phyloP scores from a whole-genome alignment of 768 basidiomycete genomes.

The Trametes coccinea region DNA sequence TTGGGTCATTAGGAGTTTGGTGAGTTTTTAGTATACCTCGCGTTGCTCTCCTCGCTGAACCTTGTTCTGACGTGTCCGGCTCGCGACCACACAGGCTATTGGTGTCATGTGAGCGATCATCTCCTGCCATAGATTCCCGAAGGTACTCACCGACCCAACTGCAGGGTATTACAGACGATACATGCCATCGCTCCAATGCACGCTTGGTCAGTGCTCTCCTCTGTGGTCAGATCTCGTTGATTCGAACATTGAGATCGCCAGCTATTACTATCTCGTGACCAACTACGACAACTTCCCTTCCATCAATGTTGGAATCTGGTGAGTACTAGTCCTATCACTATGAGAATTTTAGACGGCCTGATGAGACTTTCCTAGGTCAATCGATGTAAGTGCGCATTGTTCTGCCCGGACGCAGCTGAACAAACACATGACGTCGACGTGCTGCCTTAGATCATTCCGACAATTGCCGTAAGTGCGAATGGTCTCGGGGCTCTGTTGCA shows the following conservation, averaged over 20 bases:
- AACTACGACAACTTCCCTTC: neutral
- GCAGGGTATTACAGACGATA: neutral
- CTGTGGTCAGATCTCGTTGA: neutral
- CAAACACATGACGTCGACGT: no score
- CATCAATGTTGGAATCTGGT: neutral
- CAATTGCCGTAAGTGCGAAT: neutral
- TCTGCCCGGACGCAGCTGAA: no score
- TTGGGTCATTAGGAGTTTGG: neutral
- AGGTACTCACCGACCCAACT: no score
- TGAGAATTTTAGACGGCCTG: neutral
- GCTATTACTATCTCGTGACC: slow-evolving; percentile 3
- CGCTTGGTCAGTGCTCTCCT: neutral
- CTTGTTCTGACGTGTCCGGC: no score
- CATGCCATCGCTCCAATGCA: neutral
- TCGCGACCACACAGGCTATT: neutral
- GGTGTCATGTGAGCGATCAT: neutral
- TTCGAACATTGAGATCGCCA: neutral
- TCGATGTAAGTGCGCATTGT: neutral
- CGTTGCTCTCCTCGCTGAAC: neutral
- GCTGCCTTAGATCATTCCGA: neutral
- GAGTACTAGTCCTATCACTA: neutral
- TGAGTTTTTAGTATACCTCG: neutral
- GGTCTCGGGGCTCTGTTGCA: no score
- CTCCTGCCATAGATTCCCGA: neutral
- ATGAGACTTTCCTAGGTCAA: neutral